These are phyloP conservation scores for Pseudomonodictys pantanalensis DNA, from an alignment of 495 filamentous ascomycete genomes.

Conservation along the genomic window DNA sequence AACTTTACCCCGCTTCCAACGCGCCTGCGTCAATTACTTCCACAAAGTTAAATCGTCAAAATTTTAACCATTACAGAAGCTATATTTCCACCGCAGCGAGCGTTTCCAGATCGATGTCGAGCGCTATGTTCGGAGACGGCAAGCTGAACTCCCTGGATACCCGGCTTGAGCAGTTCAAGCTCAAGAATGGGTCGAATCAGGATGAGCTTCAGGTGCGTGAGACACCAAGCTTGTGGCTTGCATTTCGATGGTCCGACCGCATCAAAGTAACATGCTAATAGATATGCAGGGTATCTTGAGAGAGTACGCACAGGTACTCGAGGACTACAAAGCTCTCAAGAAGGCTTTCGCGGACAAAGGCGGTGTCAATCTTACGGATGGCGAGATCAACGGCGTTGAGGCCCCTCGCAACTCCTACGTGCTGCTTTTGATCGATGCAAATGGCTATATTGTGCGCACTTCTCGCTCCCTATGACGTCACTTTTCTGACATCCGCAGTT, in stretches of 20 bases:
- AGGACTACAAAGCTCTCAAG: slow-evolving; percentile 52
- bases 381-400: slow-evolving; percentile 54
- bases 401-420: slow-evolving; percentile 58
- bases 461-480: background rate
- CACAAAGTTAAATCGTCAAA: too few species aligned
- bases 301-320: slow-evolving; percentile 42
- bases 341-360: slow-evolving; percentile 57
- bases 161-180: slow-evolving; percentile 22
- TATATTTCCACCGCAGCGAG: too few species aligned
- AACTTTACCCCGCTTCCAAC: too few species aligned
- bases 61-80: too few species aligned
- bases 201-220: slow-evolving; percentile 21
- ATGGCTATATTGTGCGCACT: slow-evolving; percentile 50
- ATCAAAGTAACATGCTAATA: background rate
- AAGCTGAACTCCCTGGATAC: slow-evolving; percentile 19
- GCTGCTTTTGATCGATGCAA: slow-evolving; percentile 59
- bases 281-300: slow-evolving; percentile 19
- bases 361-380: slow-evolving; percentile 35
- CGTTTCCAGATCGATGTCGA: too few species aligned
- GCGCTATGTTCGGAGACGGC: slow-evolving; percentile 17
- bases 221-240: too few species aligned
- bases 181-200: slow-evolving; percentile 10
- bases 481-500: slow-evolving; percentile 44
- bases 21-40: too few species aligned
- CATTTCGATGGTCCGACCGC: background rate